Base-by-base conservation (phyloP, 495 filamentous ascomycete genomes). In the Talaromyces wortmannii region DNA sequence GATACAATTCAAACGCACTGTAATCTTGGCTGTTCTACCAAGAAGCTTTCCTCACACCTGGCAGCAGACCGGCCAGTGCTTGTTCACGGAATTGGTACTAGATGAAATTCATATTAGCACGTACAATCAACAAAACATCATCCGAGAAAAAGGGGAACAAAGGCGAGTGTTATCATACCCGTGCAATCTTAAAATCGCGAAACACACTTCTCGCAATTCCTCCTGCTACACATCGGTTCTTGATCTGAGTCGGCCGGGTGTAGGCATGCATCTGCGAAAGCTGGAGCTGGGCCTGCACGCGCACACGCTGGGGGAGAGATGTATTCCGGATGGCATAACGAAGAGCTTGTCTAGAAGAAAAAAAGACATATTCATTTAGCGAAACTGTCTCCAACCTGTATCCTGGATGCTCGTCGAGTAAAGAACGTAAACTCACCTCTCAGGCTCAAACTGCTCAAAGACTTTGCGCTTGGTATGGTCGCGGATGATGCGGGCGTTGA, bases 381-480 rank as follows among this genome's bases (percentile, higher is more conserved):
- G 31, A 42, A n/a, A 12, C 33, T 16, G 11, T n/a, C 17, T 57
- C 7, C 17, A 17, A 31, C 7, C 7, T 32, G 55, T 43, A 29
- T 42, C 47, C 16, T 11, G 42, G 54, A 1, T 10, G n/a, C 7
- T 44, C 43, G 23, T 47, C 13, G 51, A 42, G 50, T 32, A 49
- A 46, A 59, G 32, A 8, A 33, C 15, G 4, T 5, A 12, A 44
- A 12, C 71, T 46, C 76, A 95, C 91, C 91, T 85, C 74, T 95
- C 85, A 6, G 89, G 81, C 72, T 98, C 94, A 61, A 85, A 76
- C 60, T 89, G 79, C 53, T 84, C 90, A 61, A 90, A 96, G 30
- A 89, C 90, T 76, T 94, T 94, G 53, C 92, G 86, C 81, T 97
- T 97, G 51, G 90, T 88, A 75, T 96, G 89, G 65, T 97, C 94